Evolutionary conservation across 164 flowering plant species (phyloP).

Genomic region (Sextonia rubra): DNA sequence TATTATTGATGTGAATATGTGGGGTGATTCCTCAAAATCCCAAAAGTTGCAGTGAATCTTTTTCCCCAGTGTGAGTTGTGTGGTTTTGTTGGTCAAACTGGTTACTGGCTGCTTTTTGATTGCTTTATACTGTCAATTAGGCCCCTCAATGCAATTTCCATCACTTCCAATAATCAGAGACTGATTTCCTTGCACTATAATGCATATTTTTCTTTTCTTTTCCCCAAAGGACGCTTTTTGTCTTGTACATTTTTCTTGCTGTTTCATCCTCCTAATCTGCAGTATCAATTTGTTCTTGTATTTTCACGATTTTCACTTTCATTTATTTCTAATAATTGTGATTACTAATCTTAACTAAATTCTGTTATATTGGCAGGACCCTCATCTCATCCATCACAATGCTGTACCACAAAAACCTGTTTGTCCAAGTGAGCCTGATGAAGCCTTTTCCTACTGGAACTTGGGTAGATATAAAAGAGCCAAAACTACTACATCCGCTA

Average conservation of each 20-base stretch:
- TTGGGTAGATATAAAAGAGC: neutral
- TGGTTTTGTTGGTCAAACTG: no score
- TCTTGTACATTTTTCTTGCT: neutral
- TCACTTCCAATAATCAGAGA: no score
- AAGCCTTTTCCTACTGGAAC: neutral
- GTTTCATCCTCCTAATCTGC: neutral
- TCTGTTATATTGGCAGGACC: neutral
- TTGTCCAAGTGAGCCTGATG: neutral
- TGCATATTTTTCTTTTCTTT: no score
- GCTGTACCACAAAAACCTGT: neutral
- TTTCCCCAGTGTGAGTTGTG: no score
- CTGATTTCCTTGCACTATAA: no score
- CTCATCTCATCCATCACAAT: neutral
- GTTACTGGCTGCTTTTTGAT: no score
- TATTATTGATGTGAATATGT: no score
- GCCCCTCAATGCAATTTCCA: no score
- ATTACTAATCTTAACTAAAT: neutral
- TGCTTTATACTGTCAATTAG: no score
- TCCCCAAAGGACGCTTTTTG: neutral
- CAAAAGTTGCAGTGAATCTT: no score
- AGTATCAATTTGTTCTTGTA: neutral
- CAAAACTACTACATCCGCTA: neutral
- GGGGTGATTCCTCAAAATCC: no score
- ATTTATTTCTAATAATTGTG: neutral
- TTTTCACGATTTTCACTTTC: neutral